Base-by-base conservation (phyloP, 2,329 filamentous ascomycete species). In the Paracamarosporium sp. region DNA sequence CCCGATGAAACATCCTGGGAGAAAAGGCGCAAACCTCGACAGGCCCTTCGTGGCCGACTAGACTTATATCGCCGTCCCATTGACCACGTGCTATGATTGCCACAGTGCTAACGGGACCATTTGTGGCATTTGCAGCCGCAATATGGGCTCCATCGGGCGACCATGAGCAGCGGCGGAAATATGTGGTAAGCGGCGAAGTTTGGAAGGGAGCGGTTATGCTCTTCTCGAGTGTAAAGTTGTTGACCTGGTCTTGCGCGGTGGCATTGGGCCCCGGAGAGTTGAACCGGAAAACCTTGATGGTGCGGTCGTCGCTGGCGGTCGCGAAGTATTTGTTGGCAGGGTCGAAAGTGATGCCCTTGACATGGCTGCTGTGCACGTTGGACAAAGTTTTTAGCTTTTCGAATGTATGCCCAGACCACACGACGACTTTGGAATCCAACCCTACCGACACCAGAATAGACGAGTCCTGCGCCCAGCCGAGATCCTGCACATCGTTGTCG, bases 281-380 rank as follows among this genome's bases (percentile, higher is more conserved):
- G 76, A 97, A 99, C 57, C 93, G 88, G 78, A 96, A 98, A 68
- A 99, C 92, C 76, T 96, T 96, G 78, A 99, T 96, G 2, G 93
- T 94, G 58, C 95, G 88, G 77, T 99, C 95, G 76, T 99, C 95
- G 79, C 93, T 97, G 2, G 96, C 93, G 0, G 96, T 99, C 15
- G 96, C 95, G 78, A 99, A 99, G 82, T 97, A 99, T 75, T 98
- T 99, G 81, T 98, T 98, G 40, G 95, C 95, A 0, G 95, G 95
- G 73, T 99, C 95, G 73, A 99, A 99, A 0, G 94, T 97, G 69
- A 99, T 96, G 61, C 96, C 95, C 77, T 99, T 99, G 80, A 99
- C 95, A 75, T 98, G 96, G 75, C 93, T 97, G 76, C 96, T 92
- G 77, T 99, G 95, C 36, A 40, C 36, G 57, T 93, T 90, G 2